phyloP scores from a whole-genome alignment of 805 yeast species.

The Candida sphagnicola region DNA sequence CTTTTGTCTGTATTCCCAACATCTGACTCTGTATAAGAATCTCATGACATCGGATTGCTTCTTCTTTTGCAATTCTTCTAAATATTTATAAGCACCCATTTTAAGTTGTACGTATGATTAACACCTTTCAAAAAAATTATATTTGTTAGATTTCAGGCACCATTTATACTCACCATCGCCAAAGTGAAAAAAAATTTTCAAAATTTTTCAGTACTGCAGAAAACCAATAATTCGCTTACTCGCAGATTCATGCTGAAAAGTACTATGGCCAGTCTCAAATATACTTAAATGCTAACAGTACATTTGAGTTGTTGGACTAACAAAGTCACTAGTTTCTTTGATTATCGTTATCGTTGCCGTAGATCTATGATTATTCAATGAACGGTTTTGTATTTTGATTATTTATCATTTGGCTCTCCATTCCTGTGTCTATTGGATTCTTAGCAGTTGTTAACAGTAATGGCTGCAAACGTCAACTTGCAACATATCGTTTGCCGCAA shows the following conservation, averaged over 20 bases:
- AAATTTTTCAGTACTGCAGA: conserved; percentile 3
- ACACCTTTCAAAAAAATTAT: not conserved
- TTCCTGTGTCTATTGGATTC: too few species aligned
- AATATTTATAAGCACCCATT: conserved; percentile 99
- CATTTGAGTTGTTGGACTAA: too few species aligned
- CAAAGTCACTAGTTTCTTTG: too few species aligned
- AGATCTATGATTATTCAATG: too few species aligned
- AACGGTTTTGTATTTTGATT: too few species aligned
- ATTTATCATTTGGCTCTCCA: too few species aligned
- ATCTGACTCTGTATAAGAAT: conserved; percentile 98
- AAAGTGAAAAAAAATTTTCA: conserved; percentile 1
- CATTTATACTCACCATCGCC: not conserved
- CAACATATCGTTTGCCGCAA: too few species aligned
- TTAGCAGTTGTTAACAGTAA: too few species aligned
- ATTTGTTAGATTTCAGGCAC: not conserved
- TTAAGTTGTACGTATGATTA: conserved; percentile 14
- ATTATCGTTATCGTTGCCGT: too few species aligned
- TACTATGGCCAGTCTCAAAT: not conserved
- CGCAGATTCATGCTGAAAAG: not conserved
- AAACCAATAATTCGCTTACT: not conserved
- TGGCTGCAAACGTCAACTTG: too few species aligned
- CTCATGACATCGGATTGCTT: conserved; percentile 99
- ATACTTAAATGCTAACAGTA: not conserved
- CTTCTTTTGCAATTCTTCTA: conserved; percentile 99
- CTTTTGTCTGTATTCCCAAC: conserved; percentile 99